Evolutionary conservation across 352 stramenopile species (phyloP).

Genomic region (Globisporangium megalacanthum): DNA sequence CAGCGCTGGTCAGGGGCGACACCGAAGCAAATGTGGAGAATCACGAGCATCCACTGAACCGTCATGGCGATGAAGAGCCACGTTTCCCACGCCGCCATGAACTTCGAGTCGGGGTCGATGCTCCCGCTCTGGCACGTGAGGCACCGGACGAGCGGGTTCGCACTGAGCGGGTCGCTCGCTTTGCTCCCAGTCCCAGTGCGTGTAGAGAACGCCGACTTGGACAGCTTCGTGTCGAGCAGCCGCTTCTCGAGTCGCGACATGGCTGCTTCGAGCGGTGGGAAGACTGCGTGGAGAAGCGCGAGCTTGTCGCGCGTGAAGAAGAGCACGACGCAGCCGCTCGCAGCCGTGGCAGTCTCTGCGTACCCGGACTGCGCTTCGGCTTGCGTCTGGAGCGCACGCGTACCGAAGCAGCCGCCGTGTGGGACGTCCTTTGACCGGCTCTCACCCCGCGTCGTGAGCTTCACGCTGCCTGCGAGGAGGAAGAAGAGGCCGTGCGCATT

Average conservation of each 20-base stretch:
- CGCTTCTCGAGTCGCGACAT: conserved; percentile 21
- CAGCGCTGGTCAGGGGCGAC: conserved; percentile 17
- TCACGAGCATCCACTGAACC: conserved; percentile 35
- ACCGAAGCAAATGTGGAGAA: conserved; percentile 36
- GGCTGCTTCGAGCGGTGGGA: conserved; percentile 16
- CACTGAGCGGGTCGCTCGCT: neutral
- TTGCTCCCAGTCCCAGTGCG: neutral
- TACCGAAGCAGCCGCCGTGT: conserved; percentile 31
- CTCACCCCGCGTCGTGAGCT: neutral
- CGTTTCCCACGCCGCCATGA: conserved; percentile 32
- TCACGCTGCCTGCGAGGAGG: conserved; percentile 19
- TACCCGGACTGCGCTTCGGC: conserved; percentile 18
- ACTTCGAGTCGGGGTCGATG: conserved; percentile 33
- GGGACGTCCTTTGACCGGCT: conserved; percentile 11
- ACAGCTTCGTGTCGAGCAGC: conserved; percentile 24
- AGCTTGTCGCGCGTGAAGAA: conserved; percentile 25
- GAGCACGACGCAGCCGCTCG: conserved; percentile 27
- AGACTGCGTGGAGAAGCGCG: conserved; percentile 19
- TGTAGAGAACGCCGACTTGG: conserved; percentile 15
- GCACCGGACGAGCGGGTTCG: conserved; percentile 5
- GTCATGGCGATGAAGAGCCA: conserved; percentile 43
- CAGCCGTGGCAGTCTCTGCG: conserved; percentile 25
- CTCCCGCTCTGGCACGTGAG: conserved; percentile 5
- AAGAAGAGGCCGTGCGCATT: conserved; percentile 30
- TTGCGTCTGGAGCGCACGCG: conserved; percentile 13